A percentile compares a stretch with the other conserved stretches of the same genome.
phyloP scores from a whole-genome alignment of 2,329 filamentous ascomycete species.

The Laburnicola sp. region DNA sequence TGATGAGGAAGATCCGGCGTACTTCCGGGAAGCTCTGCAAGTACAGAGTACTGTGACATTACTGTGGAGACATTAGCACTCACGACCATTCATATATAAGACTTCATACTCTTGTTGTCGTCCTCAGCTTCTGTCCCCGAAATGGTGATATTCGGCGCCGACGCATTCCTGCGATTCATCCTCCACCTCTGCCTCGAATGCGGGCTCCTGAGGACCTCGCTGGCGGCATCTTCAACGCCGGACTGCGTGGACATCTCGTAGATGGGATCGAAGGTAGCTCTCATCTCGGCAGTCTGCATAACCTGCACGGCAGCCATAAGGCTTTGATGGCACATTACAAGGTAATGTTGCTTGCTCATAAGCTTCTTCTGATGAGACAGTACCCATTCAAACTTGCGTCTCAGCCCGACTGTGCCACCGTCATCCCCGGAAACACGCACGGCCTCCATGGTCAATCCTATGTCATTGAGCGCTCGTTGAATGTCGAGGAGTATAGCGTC shows the following conservation, averaged over 20 bases:
- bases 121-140: conserved; percentile 18
- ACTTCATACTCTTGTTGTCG: conserved; percentile 19
- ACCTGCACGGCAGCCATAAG: conserved; percentile 31
- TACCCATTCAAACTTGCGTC: conserved; percentile 36
- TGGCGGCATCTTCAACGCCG: conserved; percentile 21
- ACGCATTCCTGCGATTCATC: conserved; percentile 24
- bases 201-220: conserved; percentile 23
- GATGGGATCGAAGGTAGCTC: conserved; percentile 19
- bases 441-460: conserved; percentile 34
- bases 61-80: conserved; percentile 16
- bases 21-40: conserved; percentile 34
- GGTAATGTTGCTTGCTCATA: conserved; percentile 20
- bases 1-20: conserved; percentile 27
- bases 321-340: conserved; percentile 32
- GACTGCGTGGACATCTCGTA: conserved; percentile 27
- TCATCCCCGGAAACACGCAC: conserved; percentile 27
- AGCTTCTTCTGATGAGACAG: conserved; percentile 34
- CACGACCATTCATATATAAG: background rate
- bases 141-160: conserved; percentile 26
- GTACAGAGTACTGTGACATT: conserved; percentile 19
- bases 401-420: conserved; percentile 23
- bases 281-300: conserved; percentile 34
- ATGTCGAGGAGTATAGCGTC: conserved; percentile 29
- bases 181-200: conserved; percentile 29
- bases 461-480: conserved; percentile 31